Conservation (phyloP, 257 asterid species). For the Nicotiana noctiflora region DNA sequence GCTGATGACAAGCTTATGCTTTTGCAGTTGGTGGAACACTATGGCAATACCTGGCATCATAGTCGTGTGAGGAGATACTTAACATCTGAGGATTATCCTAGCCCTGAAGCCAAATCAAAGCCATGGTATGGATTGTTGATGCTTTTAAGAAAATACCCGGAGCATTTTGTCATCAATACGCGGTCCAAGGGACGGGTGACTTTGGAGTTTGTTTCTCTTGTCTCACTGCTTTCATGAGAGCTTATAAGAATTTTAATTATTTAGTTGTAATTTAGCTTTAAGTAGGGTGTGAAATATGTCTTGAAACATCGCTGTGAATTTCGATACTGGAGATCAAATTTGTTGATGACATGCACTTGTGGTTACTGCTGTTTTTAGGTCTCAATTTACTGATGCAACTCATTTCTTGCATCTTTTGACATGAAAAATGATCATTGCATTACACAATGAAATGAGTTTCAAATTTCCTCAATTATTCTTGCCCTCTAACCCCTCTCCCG, state of each 20-base stretch:
- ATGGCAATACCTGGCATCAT: conserved; percentile 71
- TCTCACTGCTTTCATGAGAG: conserved; percentile 61
- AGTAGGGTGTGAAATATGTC: neutral
- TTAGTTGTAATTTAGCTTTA: conserved; percentile 1
- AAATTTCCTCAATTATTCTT: too few species aligned
- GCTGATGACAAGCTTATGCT: neutral
- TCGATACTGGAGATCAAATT: neutral
- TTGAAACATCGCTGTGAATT: neutral
- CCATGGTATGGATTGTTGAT: conserved; percentile 92
- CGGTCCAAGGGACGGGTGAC: conserved; percentile 73
- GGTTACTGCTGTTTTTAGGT: neutral
- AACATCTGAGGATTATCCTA: conserved; percentile 59
- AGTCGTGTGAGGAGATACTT: conserved; percentile 81
- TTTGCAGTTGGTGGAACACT: conserved; percentile 73
- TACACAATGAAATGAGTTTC: neutral
- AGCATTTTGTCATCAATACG: conserved; percentile 89
- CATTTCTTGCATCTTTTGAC: too few species aligned
- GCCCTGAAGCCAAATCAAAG: conserved; percentile 64
- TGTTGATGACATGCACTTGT: neutral
- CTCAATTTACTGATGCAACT: neutral
- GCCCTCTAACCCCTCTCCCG: too few species aligned
- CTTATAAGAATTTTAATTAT: neutral
- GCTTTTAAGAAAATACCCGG: conserved; percentile 79
- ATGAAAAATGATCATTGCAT: neutral
- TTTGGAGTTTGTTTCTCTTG: conserved; percentile 81